phyloP scores from a whole-genome alignment of 305 asterid species.

The Fraxinus greggii region DNA sequence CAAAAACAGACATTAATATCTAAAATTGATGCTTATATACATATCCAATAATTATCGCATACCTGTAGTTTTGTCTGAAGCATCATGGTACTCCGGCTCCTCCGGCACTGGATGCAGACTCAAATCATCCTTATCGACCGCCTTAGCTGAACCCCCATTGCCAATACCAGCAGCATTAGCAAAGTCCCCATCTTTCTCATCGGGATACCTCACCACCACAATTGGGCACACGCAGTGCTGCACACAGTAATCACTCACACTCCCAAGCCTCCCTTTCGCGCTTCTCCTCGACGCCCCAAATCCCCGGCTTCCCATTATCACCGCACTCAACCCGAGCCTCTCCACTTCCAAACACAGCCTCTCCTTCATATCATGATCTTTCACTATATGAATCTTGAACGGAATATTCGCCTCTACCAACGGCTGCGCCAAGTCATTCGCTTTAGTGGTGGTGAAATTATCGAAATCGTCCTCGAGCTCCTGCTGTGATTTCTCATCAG shows the following conservation, averaged over 20 bases:
- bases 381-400: conserved; percentile 72
- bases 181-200: conserved; percentile 51
- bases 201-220: conserved; percentile 68
- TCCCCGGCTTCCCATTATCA: conserved; percentile 79
- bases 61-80: conserved; percentile 61
- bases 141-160: conserved; percentile 30
- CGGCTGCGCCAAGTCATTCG: conserved; percentile 71
- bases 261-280: conserved; percentile 66
- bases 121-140: conserved; percentile 27
- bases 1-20: neutral
- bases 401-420: conserved; percentile 58
- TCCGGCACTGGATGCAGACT: conserved; percentile 67
- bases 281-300: conserved; percentile 64
- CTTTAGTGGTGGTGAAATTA: conserved; percentile 57
- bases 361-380: conserved; percentile 85
- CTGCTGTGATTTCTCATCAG: conserved; percentile 63
- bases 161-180: conserved; percentile 12
- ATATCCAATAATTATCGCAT: neutral
- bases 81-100: conserved; percentile 61
- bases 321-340: conserved; percentile 71
- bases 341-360: conserved; percentile 82
- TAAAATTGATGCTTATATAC: conserved; percentile 1
- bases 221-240: conserved; percentile 81
- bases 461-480: conserved; percentile 67
- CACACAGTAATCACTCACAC: conserved; percentile 83